Base-by-base conservation (phyloP, 495 filamentous ascomycete species). In the Xylaria flabelliformis region DNA sequence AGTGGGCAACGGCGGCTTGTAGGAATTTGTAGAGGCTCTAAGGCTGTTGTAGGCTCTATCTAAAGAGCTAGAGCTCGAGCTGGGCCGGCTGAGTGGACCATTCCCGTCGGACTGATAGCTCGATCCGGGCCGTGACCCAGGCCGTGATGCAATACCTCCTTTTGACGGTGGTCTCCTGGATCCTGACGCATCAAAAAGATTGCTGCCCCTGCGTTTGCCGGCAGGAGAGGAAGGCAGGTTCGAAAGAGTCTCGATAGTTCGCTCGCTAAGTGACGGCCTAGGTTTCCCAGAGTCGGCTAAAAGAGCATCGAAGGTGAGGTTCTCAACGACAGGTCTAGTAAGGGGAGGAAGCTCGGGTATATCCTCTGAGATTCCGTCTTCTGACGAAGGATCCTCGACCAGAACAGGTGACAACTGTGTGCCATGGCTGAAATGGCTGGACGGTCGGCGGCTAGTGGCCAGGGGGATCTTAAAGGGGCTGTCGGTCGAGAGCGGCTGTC, bases 171-270 rank as follows among this genome's bases (percentile, higher is more conserved):
- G 72, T 61, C 75, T 59, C 62, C 71, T 55, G 32, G 73, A 50
- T 17, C 67, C 34, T 6, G 74, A 61, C 29, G 46, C 46, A 64
- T 83, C 83, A 51, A 82, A 84, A 72, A 86, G 85, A 5, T 74
- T 75, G 75, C 81, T 61, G 73, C 73, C 44, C 70, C 77, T 67
- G 70, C 74, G 72, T 76, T 82, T 84, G 3, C 83, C 72, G 4
- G 83, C 83, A 4, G 85, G 85, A 17, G 85, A 86, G 0, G 83
- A 85, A 9, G 85, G 84, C 21, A 87, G 34, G 32, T 83, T 82
- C 13, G 83, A 75, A 19, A 87, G 73, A 0, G 85, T 86, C 73
- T 87, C 83, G 12, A 87, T 82, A 10, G 85, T 87, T 68, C 85
- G 79, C 63, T 87, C 85, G 8, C 81, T 71, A 10, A 86, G 81